Conservation (phyloP, 2,329 filamentous ascomycete species). For the Phoma sp. region DNA sequence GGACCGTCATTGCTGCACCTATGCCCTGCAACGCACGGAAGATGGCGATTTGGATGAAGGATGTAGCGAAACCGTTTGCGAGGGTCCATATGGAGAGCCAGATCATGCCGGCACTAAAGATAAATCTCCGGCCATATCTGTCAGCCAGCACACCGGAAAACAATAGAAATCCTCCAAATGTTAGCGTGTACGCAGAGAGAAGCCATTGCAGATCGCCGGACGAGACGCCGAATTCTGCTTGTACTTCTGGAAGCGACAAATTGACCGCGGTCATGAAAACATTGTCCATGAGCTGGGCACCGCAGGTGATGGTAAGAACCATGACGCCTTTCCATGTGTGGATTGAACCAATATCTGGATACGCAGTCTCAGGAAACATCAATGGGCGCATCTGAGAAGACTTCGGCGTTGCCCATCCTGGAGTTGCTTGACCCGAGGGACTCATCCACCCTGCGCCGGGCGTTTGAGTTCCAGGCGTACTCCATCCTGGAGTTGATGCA, state of each 20-base stretch:
- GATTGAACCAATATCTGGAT: slow-evolving; percentile 13
- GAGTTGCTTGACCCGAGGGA: slow-evolving; percentile 10
- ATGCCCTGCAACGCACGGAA: slow-evolving; percentile 15
- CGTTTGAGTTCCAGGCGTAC: slow-evolving; percentile 10
- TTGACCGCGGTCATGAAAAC: slow-evolving; percentile 17
- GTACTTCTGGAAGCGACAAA: slow-evolving; percentile 13
- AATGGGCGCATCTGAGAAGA: slow-evolving; percentile 13
- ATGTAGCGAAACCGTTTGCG: slow-evolving; percentile 11
- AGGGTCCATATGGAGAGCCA: slow-evolving; percentile 16
- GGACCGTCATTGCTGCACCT: slow-evolving; percentile 14
- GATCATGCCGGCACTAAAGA: slow-evolving; percentile 12
- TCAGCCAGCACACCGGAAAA: slow-evolving; percentile 13
- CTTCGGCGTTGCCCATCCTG: slow-evolving; percentile 16
- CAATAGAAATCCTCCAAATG: slow-evolving; percentile 11
- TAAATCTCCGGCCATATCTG: slow-evolving; percentile 6
- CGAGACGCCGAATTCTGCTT: slow-evolving; percentile 11
- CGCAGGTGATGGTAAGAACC: slow-evolving; percentile 8
- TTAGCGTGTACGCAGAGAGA: slow-evolving; percentile 14
- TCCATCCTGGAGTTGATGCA: slow-evolving; percentile 16
- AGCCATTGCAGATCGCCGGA: slow-evolving; percentile 15
- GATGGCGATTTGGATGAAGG: slow-evolving; percentile 14
- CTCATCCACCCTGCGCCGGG: slow-evolving; percentile 13
- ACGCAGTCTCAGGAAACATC: slow-evolving; percentile 15
- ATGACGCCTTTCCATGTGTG: slow-evolving; percentile 14
- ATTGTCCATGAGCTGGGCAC: slow-evolving; percentile 16